phyloP scores from a whole-genome alignment of 1,284 basidiomycete genomes.

The Cutaneotrichosporon spelunceum region DNA sequence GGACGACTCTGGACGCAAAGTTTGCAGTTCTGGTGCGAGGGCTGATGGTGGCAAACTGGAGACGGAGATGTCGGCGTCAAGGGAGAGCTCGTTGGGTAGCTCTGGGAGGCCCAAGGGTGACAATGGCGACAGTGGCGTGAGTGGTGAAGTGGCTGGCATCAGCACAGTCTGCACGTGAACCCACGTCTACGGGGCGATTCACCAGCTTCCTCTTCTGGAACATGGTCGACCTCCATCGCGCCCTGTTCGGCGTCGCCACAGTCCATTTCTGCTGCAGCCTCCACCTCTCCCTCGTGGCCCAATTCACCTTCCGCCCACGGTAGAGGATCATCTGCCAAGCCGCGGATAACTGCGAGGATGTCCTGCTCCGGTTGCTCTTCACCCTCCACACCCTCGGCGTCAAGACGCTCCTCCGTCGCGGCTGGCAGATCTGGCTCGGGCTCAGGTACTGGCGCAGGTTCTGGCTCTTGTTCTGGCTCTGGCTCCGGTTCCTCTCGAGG shows the following conservation, averaged over 20 bases:
- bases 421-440: not conserved
- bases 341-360: not conserved
- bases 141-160: slow-evolving; percentile 6
- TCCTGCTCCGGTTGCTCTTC: not conserved
- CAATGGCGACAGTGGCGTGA: slow-evolving; percentile 9
- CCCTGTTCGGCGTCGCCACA: not conserved
- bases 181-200: slow-evolving; percentile 3
- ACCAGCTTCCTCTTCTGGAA: not conserved
- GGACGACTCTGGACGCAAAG: not conserved
- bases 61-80: not conserved
- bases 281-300: not conserved
- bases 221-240: not conserved
- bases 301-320: not conserved
- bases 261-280: not conserved
- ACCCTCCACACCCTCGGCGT: not conserved
- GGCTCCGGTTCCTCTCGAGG: slow-evolving; percentile 10
- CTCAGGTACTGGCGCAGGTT: not conserved
- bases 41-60: not conserved
- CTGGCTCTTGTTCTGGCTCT: slow-evolving; percentile 1
- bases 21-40: slow-evolving; percentile 3
- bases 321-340: not conserved
- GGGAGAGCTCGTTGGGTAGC: slow-evolving; percentile 12
- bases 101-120: slow-evolving; percentile 13
- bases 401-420: not conserved
- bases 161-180: not conserved